phyloP scores from a whole-genome alignment of 75 land plant genomes.

The Gnetum montanum region DNA sequence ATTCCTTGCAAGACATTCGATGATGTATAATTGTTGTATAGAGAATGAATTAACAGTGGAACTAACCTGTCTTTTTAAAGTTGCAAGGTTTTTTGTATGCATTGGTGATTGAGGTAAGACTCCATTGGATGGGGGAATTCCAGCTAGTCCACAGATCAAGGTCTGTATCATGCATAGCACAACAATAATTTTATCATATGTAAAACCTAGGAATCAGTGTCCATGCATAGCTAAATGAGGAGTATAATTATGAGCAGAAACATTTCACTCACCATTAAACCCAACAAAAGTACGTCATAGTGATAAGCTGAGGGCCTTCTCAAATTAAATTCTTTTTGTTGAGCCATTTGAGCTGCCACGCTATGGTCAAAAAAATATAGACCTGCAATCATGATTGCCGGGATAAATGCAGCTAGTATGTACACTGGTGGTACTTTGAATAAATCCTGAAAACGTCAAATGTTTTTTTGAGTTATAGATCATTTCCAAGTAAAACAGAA shows the following conservation, averaged over 20 bases:
- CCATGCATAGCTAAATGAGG: too few relatives aligned
- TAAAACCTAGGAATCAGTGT: too few relatives aligned
- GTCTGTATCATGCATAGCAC: constrained; percentile 45
- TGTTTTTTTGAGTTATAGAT: too few relatives aligned
- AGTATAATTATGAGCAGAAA: too few relatives aligned
- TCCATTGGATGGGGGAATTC: constrained; percentile 88
- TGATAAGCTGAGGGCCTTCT: constrained; percentile 19
- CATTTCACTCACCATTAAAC: constrained; percentile 9
- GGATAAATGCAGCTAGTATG: constrained; percentile 18
- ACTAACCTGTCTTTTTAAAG: constrained; percentile 64
- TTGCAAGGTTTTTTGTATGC: constrained; percentile 85
- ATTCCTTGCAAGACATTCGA: too few relatives aligned
- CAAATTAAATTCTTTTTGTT: constrained; percentile 23
- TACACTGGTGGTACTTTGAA: constrained; percentile 12
- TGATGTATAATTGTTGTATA: too few relatives aligned
- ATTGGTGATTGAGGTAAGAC: constrained; percentile 91
- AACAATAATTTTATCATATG: too few relatives aligned
- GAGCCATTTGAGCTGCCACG: constrained; percentile 27
- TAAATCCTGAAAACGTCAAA: constrained; percentile 19
- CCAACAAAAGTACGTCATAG: constrained; percentile 17
- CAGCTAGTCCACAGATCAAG: constrained; percentile 67
- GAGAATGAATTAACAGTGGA: too few relatives aligned
- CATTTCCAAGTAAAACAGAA: too few relatives aligned
- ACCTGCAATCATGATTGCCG: constrained; percentile 20
- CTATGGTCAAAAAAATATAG: constrained; percentile 23